Percentiles rank a stretch among this genome's conserved stretches.
Evolutionary conservation across 2,329 filamentous ascomycete genomes (phyloP).

Genomic region (Xylaria sp.): DNA sequence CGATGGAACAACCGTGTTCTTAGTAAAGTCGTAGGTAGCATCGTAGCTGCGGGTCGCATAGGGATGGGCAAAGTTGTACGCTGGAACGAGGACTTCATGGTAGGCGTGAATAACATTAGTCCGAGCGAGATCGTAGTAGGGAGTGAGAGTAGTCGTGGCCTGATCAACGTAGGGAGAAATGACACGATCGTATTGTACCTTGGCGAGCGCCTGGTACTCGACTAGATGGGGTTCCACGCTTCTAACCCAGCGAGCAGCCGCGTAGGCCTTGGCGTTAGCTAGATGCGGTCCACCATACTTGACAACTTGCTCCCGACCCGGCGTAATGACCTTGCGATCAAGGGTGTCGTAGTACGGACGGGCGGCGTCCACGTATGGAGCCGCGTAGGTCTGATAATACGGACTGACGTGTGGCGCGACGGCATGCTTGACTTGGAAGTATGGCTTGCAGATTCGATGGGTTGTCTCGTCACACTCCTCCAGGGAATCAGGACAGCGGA

Average conservation of each 20-base stretch:
- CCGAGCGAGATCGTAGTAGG: slow-evolving; percentile 66
- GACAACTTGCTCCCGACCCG: slow-evolving; percentile 60
- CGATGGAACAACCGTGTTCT: slow-evolving; percentile 66
- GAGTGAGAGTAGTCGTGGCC: slow-evolving; percentile 51
- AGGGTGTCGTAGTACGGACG: slow-evolving; percentile 67
- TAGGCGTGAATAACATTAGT: slow-evolving; percentile 63
- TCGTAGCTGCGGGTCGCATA: slow-evolving; percentile 66
- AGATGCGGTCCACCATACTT: slow-evolving; percentile 72
- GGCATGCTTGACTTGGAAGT: slow-evolving; percentile 59
- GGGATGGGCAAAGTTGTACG: slow-evolving; percentile 68
- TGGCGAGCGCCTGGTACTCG: slow-evolving; percentile 56
- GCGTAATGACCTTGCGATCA: slow-evolving; percentile 61
- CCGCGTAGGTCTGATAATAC: slow-evolving; percentile 80
- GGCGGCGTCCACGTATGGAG: slow-evolving; percentile 71
- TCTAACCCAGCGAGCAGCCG: slow-evolving; percentile 69
- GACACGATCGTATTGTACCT: slow-evolving; percentile 61
- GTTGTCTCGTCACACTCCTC: slow-evolving; percentile 63
- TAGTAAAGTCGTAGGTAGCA: slow-evolving; percentile 59
- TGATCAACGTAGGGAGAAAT: slow-evolving; percentile 70
- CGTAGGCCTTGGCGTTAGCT: slow-evolving; percentile 60
- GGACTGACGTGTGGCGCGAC: slow-evolving; percentile 72
- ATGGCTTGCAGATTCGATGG: slow-evolving; percentile 76
- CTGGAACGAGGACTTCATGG: slow-evolving; percentile 66
- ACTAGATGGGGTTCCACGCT: slow-evolving; percentile 69
- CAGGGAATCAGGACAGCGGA: slow-evolving; percentile 71